Conservation (phyloP, 2,329 filamentous ascomycete species). For the Leptographium flavum region DNA sequence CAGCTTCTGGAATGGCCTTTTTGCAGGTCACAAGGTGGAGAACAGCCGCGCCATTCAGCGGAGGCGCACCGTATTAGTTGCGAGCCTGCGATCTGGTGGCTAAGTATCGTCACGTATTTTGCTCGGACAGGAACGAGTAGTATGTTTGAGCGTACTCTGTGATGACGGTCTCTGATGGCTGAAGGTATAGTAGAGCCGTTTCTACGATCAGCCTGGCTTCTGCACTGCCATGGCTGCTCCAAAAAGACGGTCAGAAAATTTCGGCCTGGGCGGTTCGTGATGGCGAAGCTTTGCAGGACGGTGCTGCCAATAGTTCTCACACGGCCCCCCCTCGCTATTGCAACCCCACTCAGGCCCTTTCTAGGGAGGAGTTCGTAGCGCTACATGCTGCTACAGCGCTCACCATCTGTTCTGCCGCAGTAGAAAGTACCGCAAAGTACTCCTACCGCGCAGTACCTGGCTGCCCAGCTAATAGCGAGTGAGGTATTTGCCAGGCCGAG, state of each 20-base stretch:
- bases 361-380: background rate
- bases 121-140: no score
- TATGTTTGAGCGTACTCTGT: no score
- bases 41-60: background rate
- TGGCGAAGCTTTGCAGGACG: background rate
- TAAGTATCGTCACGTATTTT: no score
- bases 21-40: conserved; percentile 1
- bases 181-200: no score
- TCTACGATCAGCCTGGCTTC: no score
- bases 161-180: no score
- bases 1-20: background rate
- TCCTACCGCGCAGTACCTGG: conserved; percentile 2
- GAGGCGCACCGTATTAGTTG: background rate
- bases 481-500: conserved; percentile 5
- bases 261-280: background rate
- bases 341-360: background rate
- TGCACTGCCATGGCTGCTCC: no score
- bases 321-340: background rate
- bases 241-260: background rate
- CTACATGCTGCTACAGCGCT: background rate
- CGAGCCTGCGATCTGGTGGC: background rate
- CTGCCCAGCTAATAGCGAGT: conserved; percentile 9
- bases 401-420: background rate
- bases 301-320: background rate
- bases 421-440: background rate